Evolutionary conservation across 306 rosid genomes (phyloP).

Genomic region (Myrica gale): DNA sequence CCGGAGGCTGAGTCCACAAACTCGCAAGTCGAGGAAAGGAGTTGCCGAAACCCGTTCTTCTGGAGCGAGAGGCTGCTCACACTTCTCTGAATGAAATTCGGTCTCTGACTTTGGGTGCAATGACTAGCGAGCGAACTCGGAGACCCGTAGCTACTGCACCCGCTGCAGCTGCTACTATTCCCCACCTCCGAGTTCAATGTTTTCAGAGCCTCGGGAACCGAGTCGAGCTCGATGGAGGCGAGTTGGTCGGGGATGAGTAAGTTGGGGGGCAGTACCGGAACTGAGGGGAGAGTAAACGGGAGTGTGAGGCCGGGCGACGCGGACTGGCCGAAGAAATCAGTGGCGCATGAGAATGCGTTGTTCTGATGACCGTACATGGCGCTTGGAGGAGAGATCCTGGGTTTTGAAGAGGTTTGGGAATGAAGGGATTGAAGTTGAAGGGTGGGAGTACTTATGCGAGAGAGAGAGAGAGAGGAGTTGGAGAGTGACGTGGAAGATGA

Average conservation of each 20-base stretch:
- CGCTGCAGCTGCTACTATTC: constrained; percentile 54
- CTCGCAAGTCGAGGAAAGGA: constrained; percentile 35
- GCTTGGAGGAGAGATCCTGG: constrained; percentile 17
- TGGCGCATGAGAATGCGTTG: constrained; percentile 43
- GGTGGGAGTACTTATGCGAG: constrained; percentile 40
- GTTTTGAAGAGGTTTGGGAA: neutral
- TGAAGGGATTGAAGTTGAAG: constrained; percentile 10
- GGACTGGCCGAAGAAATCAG: constrained; percentile 14
- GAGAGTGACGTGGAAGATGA: constrained; percentile 60
- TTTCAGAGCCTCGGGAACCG: constrained; percentile 31
- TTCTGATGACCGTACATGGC: constrained; percentile 53
- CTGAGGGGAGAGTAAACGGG: neutral
- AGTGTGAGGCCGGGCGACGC: constrained; percentile 8
- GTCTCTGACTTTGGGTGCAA: constrained; percentile 16
- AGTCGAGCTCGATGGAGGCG: constrained; percentile 24
- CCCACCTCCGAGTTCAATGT: constrained; percentile 40
- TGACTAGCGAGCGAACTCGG: constrained; percentile 39
- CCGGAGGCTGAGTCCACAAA: constrained; percentile 32
- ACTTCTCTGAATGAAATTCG: constrained; percentile 48
- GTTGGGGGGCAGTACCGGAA: constrained; percentile 19
- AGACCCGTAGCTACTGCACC: constrained; percentile 62
- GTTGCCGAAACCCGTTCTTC: constrained; percentile 44
- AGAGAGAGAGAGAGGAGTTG: constrained; percentile 11
- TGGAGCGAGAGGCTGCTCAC: constrained; percentile 55
- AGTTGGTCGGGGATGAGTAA: constrained; percentile 22